These are phyloP conservation scores for Mycosphaerella sp. DNA, from an alignment of 2,329 filamentous ascomycete genomes.

Conservation along the genomic window DNA sequence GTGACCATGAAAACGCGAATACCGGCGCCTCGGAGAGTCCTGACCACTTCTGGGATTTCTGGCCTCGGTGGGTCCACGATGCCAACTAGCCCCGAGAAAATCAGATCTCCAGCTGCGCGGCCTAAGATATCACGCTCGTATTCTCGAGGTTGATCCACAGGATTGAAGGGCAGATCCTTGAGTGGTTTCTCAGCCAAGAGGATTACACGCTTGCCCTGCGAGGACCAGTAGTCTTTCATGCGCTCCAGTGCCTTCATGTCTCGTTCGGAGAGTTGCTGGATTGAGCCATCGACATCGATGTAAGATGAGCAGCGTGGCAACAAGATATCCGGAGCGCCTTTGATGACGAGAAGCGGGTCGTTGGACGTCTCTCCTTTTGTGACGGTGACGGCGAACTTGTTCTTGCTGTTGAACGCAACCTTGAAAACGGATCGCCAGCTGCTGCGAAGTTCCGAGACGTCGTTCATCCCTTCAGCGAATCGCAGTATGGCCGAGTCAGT, in stretches of 20 bases:
- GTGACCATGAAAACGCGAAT: slow-evolving; percentile 80
- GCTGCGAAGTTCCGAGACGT: slow-evolving; percentile 54
- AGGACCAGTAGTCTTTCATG: slow-evolving; percentile 63
- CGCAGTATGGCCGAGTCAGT: slow-evolving; percentile 70
- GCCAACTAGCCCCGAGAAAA: slow-evolving; percentile 52
- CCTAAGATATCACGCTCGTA: slow-evolving; percentile 53
- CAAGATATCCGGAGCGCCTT: slow-evolving; percentile 70
- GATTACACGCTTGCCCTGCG: slow-evolving; percentile 62
- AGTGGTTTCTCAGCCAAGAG: slow-evolving; percentile 53
- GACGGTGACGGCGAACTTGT: slow-evolving; percentile 71
- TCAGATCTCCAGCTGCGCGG: slow-evolving; percentile 45
- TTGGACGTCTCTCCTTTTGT: slow-evolving; percentile 40
- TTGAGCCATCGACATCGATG: slow-evolving; percentile 51
- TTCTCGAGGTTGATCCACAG: slow-evolving; percentile 47
- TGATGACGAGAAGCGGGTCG: slow-evolving; percentile 59
- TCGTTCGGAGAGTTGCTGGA: slow-evolving; percentile 48
- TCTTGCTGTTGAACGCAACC: slow-evolving; percentile 70
- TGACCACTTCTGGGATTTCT: slow-evolving; percentile 54
- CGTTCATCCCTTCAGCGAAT: slow-evolving; percentile 60
- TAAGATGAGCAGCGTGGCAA: slow-evolving; percentile 57
- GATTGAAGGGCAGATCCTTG: slow-evolving; percentile 52
- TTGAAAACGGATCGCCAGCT: slow-evolving; percentile 63
- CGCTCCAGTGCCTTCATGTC: slow-evolving; percentile 50
- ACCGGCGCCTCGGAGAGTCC: slow-evolving; percentile 61
- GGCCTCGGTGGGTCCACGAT: slow-evolving; percentile 56